Base-by-base conservation (phyloP, 2,329 filamentous ascomycete genomes). In the Orbilia ellipsospora region DNA sequence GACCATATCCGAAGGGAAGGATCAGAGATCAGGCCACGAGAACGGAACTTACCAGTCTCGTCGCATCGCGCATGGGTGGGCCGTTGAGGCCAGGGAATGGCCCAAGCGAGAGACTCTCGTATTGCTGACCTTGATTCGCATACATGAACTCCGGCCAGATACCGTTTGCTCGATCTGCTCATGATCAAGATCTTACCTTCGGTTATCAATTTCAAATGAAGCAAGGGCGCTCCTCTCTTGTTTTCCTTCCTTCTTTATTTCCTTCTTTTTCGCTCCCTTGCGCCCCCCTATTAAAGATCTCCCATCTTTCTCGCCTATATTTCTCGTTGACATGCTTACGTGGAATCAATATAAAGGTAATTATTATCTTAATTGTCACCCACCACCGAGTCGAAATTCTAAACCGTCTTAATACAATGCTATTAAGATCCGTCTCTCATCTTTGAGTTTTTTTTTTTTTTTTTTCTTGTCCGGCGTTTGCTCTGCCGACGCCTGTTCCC, bases 51-150 rank as follows among this genome's bases (percentile, higher is more conserved):
- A 42, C 70, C 68, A 60, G 66, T 50, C 65, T 36, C 56, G 54
- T 63, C 54, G 48, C 36, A 55, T 56, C 16, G n/a, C 23, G 28
- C 44, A 20, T 54, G 54, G 44, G 40, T 31, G 18, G 42, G 28
- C n/a, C 20, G 50, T 50, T 28, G 52, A 64, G 55, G 56, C 64
- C 72, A 64, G 72, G 72, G 72, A 69, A 75, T 28, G 64, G 64
- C 72, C 59, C 64, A 75, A 75, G 72, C 72, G 72, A 74, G 45
- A 65, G 64, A 64, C 31, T 69, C 64, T 75, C 72, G 72, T 75
- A 75, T 75, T 75, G 72, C 72, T 69, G 68, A 54, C 72, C 72
- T 75, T 64, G 54, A 75, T 75, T 75, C 64, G 64, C 72, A 75
- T 64, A 60, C 50, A 75, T 64, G 64, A 52, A 56, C 64, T 65